Evolutionary conservation across 345 rosid genomes (phyloP).

Genomic region (Salix caprea): DNA sequence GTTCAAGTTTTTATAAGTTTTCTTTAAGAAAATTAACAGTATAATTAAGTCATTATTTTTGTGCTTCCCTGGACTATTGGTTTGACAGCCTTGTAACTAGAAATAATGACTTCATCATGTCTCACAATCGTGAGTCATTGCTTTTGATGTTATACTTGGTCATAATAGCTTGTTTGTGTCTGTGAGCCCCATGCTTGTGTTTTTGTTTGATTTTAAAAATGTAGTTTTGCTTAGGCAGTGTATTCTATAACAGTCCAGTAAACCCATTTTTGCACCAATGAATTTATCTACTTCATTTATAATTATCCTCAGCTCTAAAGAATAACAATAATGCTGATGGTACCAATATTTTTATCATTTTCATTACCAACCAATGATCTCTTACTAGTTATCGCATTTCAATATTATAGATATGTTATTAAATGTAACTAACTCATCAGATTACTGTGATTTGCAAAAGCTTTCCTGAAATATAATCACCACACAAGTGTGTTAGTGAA

Average conservation of each 20-base stretch:
- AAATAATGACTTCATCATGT: not conserved
- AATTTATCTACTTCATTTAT: not conserved
- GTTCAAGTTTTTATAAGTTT: too few species aligned
- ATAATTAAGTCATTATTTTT: too few species aligned
- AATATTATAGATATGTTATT: not conserved
- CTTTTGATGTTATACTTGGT: not conserved
- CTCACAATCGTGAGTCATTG: not conserved
- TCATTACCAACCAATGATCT: too few species aligned
- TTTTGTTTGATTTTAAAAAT: not conserved
- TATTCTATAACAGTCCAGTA: not conserved
- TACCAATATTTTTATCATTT: not conserved
- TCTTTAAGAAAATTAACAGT: too few species aligned
- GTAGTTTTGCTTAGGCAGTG: not conserved
- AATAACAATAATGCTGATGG: not conserved
- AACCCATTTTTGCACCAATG: not conserved
- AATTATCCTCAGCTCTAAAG: not conserved
- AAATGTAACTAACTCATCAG: too few species aligned
- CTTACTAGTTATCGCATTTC: not conserved
- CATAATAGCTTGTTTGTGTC: not conserved
- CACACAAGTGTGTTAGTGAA: too few species aligned
- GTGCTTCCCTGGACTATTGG: too few species aligned
- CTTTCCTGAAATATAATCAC: too few species aligned
- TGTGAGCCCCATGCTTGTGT: not conserved
- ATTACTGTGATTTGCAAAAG: too few species aligned
- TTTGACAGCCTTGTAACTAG: too few species aligned